Evolutionary conservation across 495 filamentous ascomycete species (phyloP).

Genomic region (Xylaria grammica): DNA sequence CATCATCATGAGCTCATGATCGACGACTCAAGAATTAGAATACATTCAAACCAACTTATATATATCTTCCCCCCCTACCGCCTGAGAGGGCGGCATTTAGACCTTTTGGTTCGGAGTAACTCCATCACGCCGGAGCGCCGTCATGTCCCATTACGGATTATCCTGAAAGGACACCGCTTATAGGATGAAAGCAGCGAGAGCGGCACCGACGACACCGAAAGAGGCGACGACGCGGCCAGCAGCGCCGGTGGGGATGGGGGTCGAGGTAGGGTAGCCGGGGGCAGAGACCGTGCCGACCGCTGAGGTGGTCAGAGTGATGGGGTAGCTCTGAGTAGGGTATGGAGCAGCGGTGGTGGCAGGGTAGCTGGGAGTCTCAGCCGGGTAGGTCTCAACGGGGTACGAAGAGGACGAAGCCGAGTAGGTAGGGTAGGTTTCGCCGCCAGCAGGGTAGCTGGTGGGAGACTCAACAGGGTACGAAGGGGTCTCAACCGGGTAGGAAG

Average conservation of each 20-base stretch:
- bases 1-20: conserved; percentile 26
- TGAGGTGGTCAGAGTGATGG: conserved; percentile 22
- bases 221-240: conserved; percentile 20
- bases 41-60: conserved; percentile 26
- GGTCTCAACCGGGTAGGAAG: not conserved
- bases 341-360: conserved; percentile 8
- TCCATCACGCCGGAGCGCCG: conserved; percentile 10
- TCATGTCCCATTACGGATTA: conserved; percentile 4
- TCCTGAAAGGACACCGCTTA: conserved; percentile 18
- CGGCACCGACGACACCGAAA: conserved; percentile 24
- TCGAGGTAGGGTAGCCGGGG: conserved; percentile 17
- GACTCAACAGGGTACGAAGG: not conserved
- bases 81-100: conserved; percentile 3
- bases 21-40: conserved; percentile 23
- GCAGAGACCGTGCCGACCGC: conserved; percentile 19
- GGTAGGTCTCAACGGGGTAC: conserved; percentile 13
- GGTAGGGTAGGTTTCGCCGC: conserved; percentile 1
- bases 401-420: not conserved
- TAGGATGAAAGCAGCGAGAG: conserved; percentile 20
- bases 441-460: conserved; percentile 13
- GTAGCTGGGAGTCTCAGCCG: conserved; percentile 9
- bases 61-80: conserved; percentile 13
- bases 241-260: conserved; percentile 21
- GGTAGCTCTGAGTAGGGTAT: conserved; percentile 25
- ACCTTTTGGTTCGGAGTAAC: conserved; percentile 20